A percentile compares a stretch with the other conserved stretches of the same genome.
phyloP scores from a whole-genome alignment of 768 basidiomycete species.

The Auricularia sp. region DNA sequence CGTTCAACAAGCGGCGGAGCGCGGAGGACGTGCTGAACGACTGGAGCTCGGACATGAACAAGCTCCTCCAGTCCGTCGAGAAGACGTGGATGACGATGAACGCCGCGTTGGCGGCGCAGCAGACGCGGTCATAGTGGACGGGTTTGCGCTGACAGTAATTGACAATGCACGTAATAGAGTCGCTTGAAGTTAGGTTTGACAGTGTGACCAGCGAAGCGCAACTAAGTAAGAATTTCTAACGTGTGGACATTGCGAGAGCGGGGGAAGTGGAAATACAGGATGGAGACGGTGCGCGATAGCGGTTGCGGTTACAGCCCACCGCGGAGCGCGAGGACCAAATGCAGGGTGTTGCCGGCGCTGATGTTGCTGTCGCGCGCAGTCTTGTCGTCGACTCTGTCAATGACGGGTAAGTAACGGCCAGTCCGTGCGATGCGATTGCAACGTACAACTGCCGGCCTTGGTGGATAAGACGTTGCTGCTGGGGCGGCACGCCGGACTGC shows the following conservation, averaged over 20 bases:
- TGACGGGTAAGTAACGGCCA: background rate
- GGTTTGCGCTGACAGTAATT: too few species aligned
- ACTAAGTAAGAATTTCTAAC: background rate
- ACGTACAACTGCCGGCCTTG: constrained; percentile 83
- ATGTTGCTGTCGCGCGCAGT: constrained; percentile 78
- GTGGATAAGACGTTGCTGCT: constrained; percentile 90
- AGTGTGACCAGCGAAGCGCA: background rate
- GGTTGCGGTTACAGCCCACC: constrained; percentile 52
- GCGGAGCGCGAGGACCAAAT: constrained; percentile 90
- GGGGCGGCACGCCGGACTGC: constrained; percentile 95
- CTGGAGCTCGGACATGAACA: constrained; percentile 96
- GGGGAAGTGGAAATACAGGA: background rate
- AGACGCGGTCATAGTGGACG: constrained; percentile 18
- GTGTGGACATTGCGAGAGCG: background rate
- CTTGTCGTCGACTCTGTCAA: constrained; percentile 79
- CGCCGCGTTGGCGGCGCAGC: constrained; percentile 69
- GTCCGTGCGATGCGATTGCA: constrained; percentile 14
- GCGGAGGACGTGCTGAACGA: constrained; percentile 95
- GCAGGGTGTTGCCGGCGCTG: constrained; percentile 75
- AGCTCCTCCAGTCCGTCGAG: constrained; percentile 81
- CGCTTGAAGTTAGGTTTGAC: too few species aligned
- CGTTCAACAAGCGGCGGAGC: constrained; percentile 71
- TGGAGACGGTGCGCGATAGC: background rate
- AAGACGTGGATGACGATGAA: constrained; percentile 99
- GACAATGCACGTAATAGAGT: too few species aligned